A percentile compares a stretch with the other conserved stretches of the same genome.
These are phyloP conservation scores for Cupressus sempervirens DNA, from an alignment of 75 land plant species.

Conservation along the genomic window DNA sequence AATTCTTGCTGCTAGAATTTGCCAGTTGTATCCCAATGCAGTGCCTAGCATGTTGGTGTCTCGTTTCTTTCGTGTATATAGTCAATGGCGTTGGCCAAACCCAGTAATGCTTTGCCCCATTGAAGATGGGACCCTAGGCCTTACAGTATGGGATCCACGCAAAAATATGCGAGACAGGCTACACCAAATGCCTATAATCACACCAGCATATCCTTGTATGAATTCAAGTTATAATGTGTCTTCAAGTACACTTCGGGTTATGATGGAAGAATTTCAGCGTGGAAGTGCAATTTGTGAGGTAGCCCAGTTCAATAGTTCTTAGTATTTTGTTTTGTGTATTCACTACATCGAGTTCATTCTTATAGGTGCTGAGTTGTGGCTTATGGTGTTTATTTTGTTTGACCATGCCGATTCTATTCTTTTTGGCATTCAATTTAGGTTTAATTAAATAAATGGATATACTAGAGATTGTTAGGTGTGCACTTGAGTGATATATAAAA, in stretches of 20 bases:
- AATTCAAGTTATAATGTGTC: slow-evolving; percentile 98
- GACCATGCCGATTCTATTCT: background rate
- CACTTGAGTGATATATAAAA: background rate
- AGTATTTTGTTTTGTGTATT: background rate
- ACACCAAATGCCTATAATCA: slow-evolving; percentile 94
- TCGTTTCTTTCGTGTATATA: slow-evolving; percentile 86
- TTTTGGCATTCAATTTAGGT: background rate
- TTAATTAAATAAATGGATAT: background rate
- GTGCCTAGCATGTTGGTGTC: slow-evolving; percentile 85
- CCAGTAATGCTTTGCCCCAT: slow-evolving; percentile 95
- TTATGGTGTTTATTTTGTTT: background rate
- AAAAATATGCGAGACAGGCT: slow-evolving; percentile 65
- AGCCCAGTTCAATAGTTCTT: background rate
- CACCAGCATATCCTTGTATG: slow-evolving; percentile 98
- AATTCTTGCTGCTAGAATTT: slow-evolving; percentile 92
- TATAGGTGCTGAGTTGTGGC: background rate
- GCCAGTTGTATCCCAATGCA: slow-evolving; percentile 93
- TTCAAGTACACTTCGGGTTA: slow-evolving; percentile 81
- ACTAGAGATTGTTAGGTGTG: background rate
- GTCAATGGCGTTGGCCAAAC: slow-evolving; percentile 98
- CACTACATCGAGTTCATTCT: background rate
- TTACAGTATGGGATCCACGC: slow-evolving; percentile 92
- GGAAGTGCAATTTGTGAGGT: slow-evolving; percentile 91
- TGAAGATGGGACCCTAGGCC: slow-evolving; percentile 78
- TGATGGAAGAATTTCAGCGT: slow-evolving; percentile 83